Percentiles rank a stretch among this genome's conserved stretches.
Conservation (phyloP, 2,329 filamentous ascomycete genomes). For the Aureobasidium subglaciale region DNA sequence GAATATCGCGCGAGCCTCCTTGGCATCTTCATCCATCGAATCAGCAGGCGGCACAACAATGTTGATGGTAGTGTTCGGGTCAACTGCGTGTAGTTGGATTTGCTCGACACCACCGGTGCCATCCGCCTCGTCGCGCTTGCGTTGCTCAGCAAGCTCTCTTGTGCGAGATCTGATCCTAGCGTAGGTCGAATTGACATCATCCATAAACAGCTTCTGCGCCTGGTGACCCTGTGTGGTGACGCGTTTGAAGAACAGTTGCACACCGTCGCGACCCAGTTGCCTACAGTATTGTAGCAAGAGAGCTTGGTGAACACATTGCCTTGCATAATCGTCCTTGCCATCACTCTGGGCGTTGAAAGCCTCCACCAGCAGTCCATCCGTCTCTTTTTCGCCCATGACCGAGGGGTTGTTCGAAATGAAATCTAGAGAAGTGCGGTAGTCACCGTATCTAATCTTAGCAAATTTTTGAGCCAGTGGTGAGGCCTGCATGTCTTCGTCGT, state of each 20-base stretch:
- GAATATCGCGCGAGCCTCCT: slow-evolving; percentile 66
- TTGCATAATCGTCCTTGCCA: slow-evolving; percentile 46
- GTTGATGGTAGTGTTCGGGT: slow-evolving; percentile 82
- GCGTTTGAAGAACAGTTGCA: slow-evolving; percentile 90
- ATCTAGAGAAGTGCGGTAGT: slow-evolving; percentile 65
- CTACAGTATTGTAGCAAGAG: slow-evolving; percentile 92
- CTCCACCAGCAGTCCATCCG: slow-evolving; percentile 81
- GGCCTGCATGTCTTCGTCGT: slow-evolving; percentile 68
- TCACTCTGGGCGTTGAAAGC: slow-evolving; percentile 85
- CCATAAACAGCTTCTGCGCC: slow-evolving; percentile 81
- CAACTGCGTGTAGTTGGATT: slow-evolving; percentile 96
- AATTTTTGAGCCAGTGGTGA: slow-evolving; percentile 75
- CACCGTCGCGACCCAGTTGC: slow-evolving; percentile 78
- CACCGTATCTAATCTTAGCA: slow-evolving; percentile 65
- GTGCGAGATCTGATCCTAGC: slow-evolving; percentile 70
- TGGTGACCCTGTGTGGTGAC: slow-evolving; percentile 86
- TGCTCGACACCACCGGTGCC: slow-evolving; percentile 71
- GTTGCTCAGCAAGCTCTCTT: slow-evolving; percentile 61
- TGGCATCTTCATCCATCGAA: slow-evolving; percentile 53
- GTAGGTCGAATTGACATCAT: slow-evolving; percentile 88
- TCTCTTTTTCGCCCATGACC: slow-evolving; percentile 76
- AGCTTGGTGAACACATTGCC: slow-evolving; percentile 88
- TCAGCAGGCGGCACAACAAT: slow-evolving; percentile 72
- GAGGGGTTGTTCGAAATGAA: slow-evolving; percentile 74
- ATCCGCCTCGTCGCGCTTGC: slow-evolving; percentile 39